A percentile compares a stretch with the other conserved stretches of the same genome.
Conservation (phyloP, 164 flowering plant genomes). For the Aristolochia californica region DNA sequence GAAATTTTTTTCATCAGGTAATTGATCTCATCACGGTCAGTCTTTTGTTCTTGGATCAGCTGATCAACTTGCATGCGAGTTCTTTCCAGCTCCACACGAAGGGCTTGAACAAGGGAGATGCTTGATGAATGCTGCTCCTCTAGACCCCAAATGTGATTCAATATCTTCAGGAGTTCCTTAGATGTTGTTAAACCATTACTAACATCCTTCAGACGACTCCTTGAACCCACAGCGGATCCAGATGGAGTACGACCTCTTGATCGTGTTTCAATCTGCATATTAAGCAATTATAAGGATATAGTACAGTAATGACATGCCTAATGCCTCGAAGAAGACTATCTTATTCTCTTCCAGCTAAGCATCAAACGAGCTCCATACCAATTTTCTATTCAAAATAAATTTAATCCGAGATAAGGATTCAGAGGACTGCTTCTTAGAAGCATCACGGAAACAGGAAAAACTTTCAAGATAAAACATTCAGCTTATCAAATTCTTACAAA, state of each 20-base stretch:
- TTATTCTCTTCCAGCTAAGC: no score
- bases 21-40: slow-evolving; percentile 46
- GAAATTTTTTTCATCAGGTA: slow-evolving; percentile 61
- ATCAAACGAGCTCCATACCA: no score
- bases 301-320: background rate
- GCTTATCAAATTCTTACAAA: no score
- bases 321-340: background rate
- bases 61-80: slow-evolving; percentile 67
- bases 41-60: slow-evolving; percentile 57
- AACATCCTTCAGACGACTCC: slow-evolving; percentile 57
- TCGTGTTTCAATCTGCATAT: slow-evolving; percentile 57
- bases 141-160: slow-evolving; percentile 70
- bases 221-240: slow-evolving; percentile 38
- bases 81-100: slow-evolving; percentile 82
- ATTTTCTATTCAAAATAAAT: no score
- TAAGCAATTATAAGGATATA: background rate
- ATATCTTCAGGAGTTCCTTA: slow-evolving; percentile 78
- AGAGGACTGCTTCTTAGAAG: no score
- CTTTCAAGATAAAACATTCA: no score
- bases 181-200: slow-evolving; percentile 74
- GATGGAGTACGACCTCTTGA: slow-evolving; percentile 48
- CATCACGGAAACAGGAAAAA: no score
- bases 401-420: no score
- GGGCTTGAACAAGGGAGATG: slow-evolving; percentile 70
- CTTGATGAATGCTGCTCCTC: slow-evolving; percentile 67